Evolutionary conservation across 2,329 filamentous ascomycete species (phyloP), one percentile per base, ranked within the genome.

Genomic region (Acrocalymma vagum): DNA sequence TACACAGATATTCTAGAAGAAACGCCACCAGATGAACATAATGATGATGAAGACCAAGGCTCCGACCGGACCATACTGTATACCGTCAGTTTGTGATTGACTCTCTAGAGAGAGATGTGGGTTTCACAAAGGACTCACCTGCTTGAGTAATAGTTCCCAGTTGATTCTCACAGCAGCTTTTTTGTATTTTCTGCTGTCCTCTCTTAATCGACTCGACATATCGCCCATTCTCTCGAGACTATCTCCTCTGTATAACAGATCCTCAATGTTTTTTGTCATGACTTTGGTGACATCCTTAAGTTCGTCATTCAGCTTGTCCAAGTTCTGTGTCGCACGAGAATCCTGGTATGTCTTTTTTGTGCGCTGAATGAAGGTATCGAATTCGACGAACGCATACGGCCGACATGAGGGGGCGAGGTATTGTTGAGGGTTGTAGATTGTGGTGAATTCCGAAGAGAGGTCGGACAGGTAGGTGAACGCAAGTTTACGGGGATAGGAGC

Each of bases 221-320:
- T 97, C 93, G 48, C 94, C 93, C 94, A 99, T 99, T 62, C 91
- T 83, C 75, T 99, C 94, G 56, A 99, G 74, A 62, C 86, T 94
- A 69, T 99, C 94, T 18, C 94, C 94, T 48, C 95, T 80, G 70
- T 99, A 99, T 37, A 99, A 77, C 65, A 99, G 76, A 71, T 99
- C 94, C 78, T 99, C 94, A 58, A 99, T 97, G 72, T 99, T 99
- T 83, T 97, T 97, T 40, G 92, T 97, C 95, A 99, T 99, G 65
- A 99, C 92, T 75, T 96, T 92, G 1, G 94, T 97, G 39, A 99
- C 95, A 72, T 97, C 94, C 70, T 92, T 87, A 54, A 99, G 82
- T 79, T 99, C 95, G 66, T 96, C 90, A 67, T 99, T 97, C 54
- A 99, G 79, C 74, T 93, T 91, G 72, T 95, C 90, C 42, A 99